Base-by-base conservation (phyloP, 1,139 yeast species). In the Sugiyamaella grinbergsii region DNA sequence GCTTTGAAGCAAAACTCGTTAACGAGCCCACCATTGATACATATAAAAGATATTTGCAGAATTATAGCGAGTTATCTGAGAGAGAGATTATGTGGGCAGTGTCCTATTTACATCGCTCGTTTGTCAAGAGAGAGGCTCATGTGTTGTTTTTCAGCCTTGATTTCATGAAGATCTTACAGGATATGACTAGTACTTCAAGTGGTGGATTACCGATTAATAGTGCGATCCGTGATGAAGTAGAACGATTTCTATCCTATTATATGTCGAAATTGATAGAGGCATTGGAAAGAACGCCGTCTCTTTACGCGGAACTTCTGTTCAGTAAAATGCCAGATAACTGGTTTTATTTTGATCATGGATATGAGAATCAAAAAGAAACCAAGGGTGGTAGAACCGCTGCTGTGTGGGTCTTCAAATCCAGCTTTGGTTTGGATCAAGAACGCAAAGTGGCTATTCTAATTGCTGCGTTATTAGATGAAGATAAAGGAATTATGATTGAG, bases 301-400 rank as follows among this genome's bases (percentile, higher is more conserved):
- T 81, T 54, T 83, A 80, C 42, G 74, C 85, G 13, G 96, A 90
- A 61, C 59, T 91, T 7, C 69, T 89, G 37, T 86, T 87, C 67
- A 79, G 84, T 23, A 72, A 87, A 59, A 67, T 82, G 56, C 80
- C 80, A 45, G 80, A 77, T 18, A 65, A 69, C 20, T 58, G 72
- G 5, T 71, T 70, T 24, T 74, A 75, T 54, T 74, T 71, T 49
- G 72, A 78, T 50, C 69, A 72, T 51, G 80, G 81, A 19, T 88
- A 91, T 32, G 87, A 83, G 46, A 64, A 76, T 34, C 59, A 56
- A 36, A 55, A 55, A 41, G 49, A 44, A 26, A 47, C 43, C 16
- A 55, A 51, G 44, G 41, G 50, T 6, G 19, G 51, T 19, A 41
- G 54, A 22, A 51, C 55, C 13, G 53, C 47, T n/a, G 54, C 57